Base-by-base conservation (phyloP, 345 rosid genomes). In the Melaleuca quinquenervia region DNA sequence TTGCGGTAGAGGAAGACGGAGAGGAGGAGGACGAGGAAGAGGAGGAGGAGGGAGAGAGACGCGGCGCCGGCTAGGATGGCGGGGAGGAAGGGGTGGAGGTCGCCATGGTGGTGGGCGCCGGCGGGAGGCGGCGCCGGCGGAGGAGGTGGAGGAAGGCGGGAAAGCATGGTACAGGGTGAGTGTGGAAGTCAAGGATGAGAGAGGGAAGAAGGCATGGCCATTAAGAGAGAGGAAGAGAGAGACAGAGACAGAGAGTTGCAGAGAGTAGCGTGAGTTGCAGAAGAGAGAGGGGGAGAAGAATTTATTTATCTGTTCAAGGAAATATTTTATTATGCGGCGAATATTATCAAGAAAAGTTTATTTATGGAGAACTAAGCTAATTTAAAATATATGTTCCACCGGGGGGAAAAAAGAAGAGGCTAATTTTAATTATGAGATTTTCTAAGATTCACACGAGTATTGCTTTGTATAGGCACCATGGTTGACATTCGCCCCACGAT, bases 1-100 rank as follows among this genome's bases (percentile, higher is more conserved):
- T 88, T 93, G 75, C 96, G 93, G 94, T 93, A 95, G 52, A 94
- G 82, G 86, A 94, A 58, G 82, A 89, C 86, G 48, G 48, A 70
- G 78, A 70, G 78, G 45, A 64, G 45, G 78, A 70, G 48, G 48
- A 20, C 78, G 86, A 89, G 60, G 88, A 91, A 55, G 78, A 70
- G 78, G 83, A 91, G 62, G 84, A 95, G 82, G 87, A 93, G 22
- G 36, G 89, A 82, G 85, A 90, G 52, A 62, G 91, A 86, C 45
- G 92, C 56, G 24, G 91, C 80, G 53, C 90, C 49, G 89, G 90
- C 29, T 86, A 50, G 55, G 75, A 56, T 58, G 93, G 95, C 93
- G 93, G 70, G 78, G 48, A 70, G 44, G 44, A 15, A 15, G 50
- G 54, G 49, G 70, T 27, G 48, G 75, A 58, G 24, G 76, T 16